Evolutionary conservation across 2,329 filamentous ascomycete species (phyloP).

Genomic region (Aureobasidium sp.): DNA sequence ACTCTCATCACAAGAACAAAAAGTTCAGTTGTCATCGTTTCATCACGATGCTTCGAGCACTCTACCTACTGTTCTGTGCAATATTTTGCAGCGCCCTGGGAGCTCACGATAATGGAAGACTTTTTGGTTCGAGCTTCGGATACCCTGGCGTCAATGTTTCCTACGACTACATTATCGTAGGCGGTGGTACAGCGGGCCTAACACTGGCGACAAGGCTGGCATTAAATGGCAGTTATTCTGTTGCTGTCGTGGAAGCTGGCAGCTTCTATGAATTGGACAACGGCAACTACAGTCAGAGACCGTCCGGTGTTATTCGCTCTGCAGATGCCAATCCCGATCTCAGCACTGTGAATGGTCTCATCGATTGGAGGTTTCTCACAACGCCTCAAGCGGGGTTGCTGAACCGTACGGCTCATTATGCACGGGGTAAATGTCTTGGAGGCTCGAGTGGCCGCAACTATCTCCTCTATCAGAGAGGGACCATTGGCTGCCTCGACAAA

Average conservation of each 20-base stretch:
- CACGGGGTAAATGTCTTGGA: slow-evolving; percentile 23
- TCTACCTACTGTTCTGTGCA: background rate
- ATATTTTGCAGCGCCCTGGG: background rate
- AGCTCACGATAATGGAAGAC: background rate
- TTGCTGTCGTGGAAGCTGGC: slow-evolving; percentile 22
- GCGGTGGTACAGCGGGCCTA: slow-evolving; percentile 17
- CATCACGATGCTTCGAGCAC: background rate
- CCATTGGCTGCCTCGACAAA: slow-evolving; percentile 21
- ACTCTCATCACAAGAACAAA: background rate
- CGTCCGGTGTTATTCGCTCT: slow-evolving; percentile 8
- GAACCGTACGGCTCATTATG: slow-evolving; percentile 19
- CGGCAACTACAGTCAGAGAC: slow-evolving; percentile 23
- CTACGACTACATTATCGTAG: slow-evolving; percentile 19
- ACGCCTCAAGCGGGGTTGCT: slow-evolving; percentile 14
- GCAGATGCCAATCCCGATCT: background rate
- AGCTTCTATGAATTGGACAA: slow-evolving; percentile 18
- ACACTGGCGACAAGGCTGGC: slow-evolving; percentile 17
- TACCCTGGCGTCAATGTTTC: background rate
- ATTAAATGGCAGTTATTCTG: slow-evolving; percentile 15
- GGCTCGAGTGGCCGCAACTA: slow-evolving; percentile 22
- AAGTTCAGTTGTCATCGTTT: background rate
- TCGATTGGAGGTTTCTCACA: slow-evolving; percentile 25
- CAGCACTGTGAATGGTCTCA: slow-evolving; percentile 18
- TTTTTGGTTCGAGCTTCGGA: background rate
- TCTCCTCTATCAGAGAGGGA: slow-evolving; percentile 20